phyloP scores from a whole-genome alignment of 225 moss, liverwort and hornwort genomes.

The Pseudoscleropodium purum region DNA sequence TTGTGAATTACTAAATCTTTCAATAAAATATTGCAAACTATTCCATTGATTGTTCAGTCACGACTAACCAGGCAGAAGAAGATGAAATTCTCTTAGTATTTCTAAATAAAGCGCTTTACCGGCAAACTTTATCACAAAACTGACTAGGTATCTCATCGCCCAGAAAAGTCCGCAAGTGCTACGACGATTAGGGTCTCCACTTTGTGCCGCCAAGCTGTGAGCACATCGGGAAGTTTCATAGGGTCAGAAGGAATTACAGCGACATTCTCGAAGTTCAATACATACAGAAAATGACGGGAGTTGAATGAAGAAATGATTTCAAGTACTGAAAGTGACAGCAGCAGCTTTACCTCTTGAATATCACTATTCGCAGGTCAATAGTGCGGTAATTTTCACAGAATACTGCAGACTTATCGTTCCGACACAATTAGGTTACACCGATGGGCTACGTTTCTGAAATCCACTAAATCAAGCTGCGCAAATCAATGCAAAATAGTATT shows the following conservation, averaged over 20 bases:
- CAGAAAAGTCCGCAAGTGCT: neutral
- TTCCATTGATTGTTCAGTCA: neutral
- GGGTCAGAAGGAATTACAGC: neutral
- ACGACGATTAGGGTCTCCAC: neutral
- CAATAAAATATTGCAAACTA: neutral
- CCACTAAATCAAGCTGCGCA: slow-evolving; percentile 44
- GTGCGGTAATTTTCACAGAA: neutral
- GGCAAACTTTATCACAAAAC: neutral
- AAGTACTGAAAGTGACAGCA: neutral
- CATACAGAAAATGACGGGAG: neutral
- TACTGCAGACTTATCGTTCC: neutral
- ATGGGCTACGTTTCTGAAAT: slow-evolving; percentile 39
- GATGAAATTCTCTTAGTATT: neutral
- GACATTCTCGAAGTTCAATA: neutral
- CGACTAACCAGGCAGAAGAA: neutral
- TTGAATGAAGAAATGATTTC: neutral
- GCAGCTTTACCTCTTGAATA: neutral
- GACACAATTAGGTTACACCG: slow-evolving; percentile 34
- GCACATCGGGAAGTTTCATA: neutral
- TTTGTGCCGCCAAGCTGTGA: neutral
- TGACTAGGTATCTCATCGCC: neutral
- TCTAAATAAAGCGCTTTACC: neutral
- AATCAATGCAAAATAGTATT: neutral
- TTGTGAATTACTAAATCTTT: neutral
- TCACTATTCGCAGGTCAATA: neutral